A percentile compares a stretch with the other conserved stretches of the same genome.
phyloP scores from a whole-genome alignment of 352 stramenopile species.

The Globisporangium canariense region DNA sequence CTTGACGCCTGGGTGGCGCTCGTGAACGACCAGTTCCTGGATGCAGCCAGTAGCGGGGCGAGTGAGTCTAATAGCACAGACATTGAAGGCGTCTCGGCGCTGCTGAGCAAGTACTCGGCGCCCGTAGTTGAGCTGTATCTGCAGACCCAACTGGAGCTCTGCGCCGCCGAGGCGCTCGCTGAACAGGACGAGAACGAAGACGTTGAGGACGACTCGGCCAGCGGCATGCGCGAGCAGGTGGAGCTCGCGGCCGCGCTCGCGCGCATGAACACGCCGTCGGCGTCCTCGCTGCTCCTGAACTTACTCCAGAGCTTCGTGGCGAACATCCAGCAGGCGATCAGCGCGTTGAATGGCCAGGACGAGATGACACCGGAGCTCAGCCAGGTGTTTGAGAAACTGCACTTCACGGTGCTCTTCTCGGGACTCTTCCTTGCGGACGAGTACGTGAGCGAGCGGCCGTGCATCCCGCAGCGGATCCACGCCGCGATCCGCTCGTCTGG shows the following conservation, averaged over 20 bases:
- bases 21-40: slow-evolving; percentile 50
- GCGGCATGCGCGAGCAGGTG: slow-evolving; percentile 58
- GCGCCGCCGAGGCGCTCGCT: slow-evolving; percentile 52
- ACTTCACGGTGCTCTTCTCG: slow-evolving; percentile 77
- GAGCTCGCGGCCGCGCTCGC: slow-evolving; percentile 68
- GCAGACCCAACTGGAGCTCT: slow-evolving; percentile 70
- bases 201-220: slow-evolving; percentile 75
- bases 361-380: slow-evolving; percentile 54
- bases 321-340: slow-evolving; percentile 40
- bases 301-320: slow-evolving; percentile 60
- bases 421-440: slow-evolving; percentile 80
- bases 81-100: slow-evolving; percentile 27
- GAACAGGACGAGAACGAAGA: slow-evolving; percentile 84
- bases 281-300: slow-evolving; percentile 48
- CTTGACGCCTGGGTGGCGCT: slow-evolving; percentile 81
- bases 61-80: slow-evolving; percentile 23
- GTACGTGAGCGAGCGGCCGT: slow-evolving; percentile 66
- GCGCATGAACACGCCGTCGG: slow-evolving; percentile 56
- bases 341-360: slow-evolving; percentile 39
- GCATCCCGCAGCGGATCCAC: slow-evolving; percentile 61
- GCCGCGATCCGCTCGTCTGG: slow-evolving; percentile 22
- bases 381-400: slow-evolving; percentile 73
- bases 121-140: slow-evolving; percentile 76
- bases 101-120: slow-evolving; percentile 55
- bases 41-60: slow-evolving; percentile 17